Percentiles rank a stretch among this genome's conserved stretches.
Evolutionary conservation across 1,139 yeast species (phyloP).

Genomic region (Kurtzmaniella quercitrusa): DNA sequence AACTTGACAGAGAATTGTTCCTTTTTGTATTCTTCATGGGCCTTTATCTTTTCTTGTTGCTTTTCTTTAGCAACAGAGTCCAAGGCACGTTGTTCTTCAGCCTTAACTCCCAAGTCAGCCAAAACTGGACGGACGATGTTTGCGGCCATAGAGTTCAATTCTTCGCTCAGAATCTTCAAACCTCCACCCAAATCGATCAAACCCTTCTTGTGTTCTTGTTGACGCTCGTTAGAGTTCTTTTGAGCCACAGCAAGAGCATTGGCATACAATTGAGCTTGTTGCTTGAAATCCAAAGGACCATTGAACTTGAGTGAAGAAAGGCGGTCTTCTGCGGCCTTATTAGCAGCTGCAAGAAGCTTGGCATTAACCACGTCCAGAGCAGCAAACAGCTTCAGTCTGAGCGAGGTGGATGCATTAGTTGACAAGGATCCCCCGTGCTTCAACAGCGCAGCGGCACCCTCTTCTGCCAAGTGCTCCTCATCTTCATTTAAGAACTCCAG

Average conservation of each 20-base stretch:
- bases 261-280: constrained; percentile 43
- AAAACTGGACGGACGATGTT: constrained; percentile 83
- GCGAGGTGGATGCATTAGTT: constrained; percentile 22
- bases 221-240: constrained; percentile 54
- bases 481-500: constrained; percentile 25
- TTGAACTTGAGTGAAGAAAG: constrained; percentile 34
- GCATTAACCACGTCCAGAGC: constrained; percentile 49
- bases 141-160: constrained; percentile 79
- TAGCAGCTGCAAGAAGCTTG: constrained; percentile 59
- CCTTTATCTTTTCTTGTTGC: constrained; percentile 29
- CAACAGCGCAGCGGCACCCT: constrained; percentile 36
- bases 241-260: constrained; percentile 63
- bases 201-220: constrained; percentile 44
- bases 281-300: constrained; percentile 32
- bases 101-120: constrained; percentile 67
- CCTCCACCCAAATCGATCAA: constrained; percentile 88
- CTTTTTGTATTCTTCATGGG: constrained; percentile 46
- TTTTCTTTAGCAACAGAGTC: constrained; percentile 40
- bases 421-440: constrained; percentile 25
- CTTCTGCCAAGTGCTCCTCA: constrained; percentile 35
- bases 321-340: constrained; percentile 52
- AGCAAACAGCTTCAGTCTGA: constrained; percentile 31
- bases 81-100: constrained; percentile 63
- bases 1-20: constrained; percentile 49
- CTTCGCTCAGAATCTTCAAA: constrained; percentile 67